Base-by-base conservation (phyloP, 1,139 yeast genomes). In the Yamadazyma spencermartinsiae region DNA sequence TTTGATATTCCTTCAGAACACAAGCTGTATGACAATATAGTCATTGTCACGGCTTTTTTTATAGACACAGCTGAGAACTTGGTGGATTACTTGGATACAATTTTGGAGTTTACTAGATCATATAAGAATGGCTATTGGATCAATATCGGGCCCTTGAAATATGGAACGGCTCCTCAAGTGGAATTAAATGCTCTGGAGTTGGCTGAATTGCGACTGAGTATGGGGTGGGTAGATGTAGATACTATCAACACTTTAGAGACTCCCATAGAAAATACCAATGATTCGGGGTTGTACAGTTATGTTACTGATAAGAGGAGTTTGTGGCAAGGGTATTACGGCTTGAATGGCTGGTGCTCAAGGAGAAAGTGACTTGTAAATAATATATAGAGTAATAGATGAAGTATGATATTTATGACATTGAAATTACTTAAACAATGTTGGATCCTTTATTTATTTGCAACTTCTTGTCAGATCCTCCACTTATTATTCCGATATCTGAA, bases 391-490 rank as follows among this genome's bases (percentile, higher is more conserved):
- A 7, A 20, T 20, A 7, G 9, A 7, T 20, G 9, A 25, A 25
- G 28, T 11, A 29, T 29, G 20, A 8, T 29, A 16, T 29, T 10
- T 16, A 8, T 10, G 5, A 25, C 7, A 16, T 18, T 8, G 10
- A 5, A 29, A 17, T 7, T 4, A 10, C 4, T 55, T 60, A 58
- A 23, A 66, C 43, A 31, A 68, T 61, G 40, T 67, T 72, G 34
- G 64, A 55, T 36, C 81, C 82, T 54, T 74, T 76, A 56, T 88
- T 89, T 52, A 92, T 85, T 65, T 92, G 98, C 43, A 92, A 71
- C 70, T 86, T 86, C 61, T 90, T 92, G 62, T 90, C 98, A 61
- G 85, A 85, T 46, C 98, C 98, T 51, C 95, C 98, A 61, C 96
- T 84, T 35, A 88, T 79, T 48, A 92, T 86, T 38, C 97, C 96